Evolutionary conservation across 306 rosid species (phyloP).

Genomic region (Urtica urens): DNA sequence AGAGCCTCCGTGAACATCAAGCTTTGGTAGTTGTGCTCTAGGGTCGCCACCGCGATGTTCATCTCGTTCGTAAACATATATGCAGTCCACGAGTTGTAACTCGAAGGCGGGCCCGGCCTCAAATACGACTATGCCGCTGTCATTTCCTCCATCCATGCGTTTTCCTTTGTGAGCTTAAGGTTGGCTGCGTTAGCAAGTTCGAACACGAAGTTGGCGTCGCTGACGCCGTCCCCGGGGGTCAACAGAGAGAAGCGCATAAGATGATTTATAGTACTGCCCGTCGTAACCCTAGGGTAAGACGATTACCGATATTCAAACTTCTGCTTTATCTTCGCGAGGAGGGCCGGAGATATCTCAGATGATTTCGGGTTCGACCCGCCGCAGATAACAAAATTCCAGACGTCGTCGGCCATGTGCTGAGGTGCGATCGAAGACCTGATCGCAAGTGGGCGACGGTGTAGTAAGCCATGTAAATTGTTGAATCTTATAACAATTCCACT

Average conservation of each 20-base stretch:
- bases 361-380: constrained; percentile 51
- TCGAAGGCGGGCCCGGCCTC: constrained; percentile 72
- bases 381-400: constrained; percentile 74
- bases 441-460: constrained; percentile 65
- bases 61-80: constrained; percentile 70
- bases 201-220: constrained; percentile 85
- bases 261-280: constrained; percentile 84
- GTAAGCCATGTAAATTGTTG: constrained; percentile 91
- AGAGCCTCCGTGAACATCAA: constrained; percentile 86
- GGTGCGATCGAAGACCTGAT: constrained; percentile 41
- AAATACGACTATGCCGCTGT: constrained; percentile 52
- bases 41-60: constrained; percentile 59
- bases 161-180: constrained; percentile 67
- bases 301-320: constrained; percentile 96
- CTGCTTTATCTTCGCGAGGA: constrained; percentile 55
- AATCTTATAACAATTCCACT: constrained; percentile 79
- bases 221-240: constrained; percentile 91
- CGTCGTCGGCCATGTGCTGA: constrained; percentile 63
- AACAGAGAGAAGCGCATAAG: constrained; percentile 85
- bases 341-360: constrained; percentile 38
- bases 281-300: constrained; percentile 80
- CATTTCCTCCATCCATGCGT: constrained; percentile 74
- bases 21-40: constrained; percentile 60
- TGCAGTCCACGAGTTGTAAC: constrained; percentile 81
- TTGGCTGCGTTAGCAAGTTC: constrained; percentile 90